Conservation (phyloP, 2,329 filamentous ascomycete genomes). For the Didymella exigua region DNA sequence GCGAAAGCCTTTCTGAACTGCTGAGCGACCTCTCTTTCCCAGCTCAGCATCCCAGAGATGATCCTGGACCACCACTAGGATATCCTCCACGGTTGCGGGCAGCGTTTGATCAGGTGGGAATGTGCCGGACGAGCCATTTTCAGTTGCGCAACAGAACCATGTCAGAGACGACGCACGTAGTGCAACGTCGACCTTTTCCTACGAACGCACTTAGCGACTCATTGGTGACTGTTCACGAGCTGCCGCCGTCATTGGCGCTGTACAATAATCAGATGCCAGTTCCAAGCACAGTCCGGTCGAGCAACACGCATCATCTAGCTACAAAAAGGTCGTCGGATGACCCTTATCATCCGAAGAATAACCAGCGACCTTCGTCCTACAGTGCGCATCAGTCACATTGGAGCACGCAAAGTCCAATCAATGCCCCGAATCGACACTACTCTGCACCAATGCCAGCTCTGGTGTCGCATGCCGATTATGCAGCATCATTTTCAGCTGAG, state of each 20-base stretch:
- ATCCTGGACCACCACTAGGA: slow-evolving; percentile 8
- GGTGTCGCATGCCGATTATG: not conserved
- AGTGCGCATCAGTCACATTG: not conserved
- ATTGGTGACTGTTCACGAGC: not conserved
- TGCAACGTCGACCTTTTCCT: slow-evolving; percentile 9
- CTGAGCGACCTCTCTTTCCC: slow-evolving; percentile 17
- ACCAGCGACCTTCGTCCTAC: not conserved
- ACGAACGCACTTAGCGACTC: slow-evolving; percentile 14
- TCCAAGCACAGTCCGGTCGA: not conserved
- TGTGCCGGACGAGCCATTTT: not conserved
- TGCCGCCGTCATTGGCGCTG: not conserved
- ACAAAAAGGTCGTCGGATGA: not conserved
- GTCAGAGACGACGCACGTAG: not conserved
- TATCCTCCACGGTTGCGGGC: not conserved
- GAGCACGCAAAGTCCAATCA: not conserved
- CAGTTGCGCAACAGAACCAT: not conserved
- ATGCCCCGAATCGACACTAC: not conserved
- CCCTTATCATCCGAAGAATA: not conserved
- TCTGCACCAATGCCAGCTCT: not conserved
- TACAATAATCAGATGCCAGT: not conserved
- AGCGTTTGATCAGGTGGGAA: not conserved
- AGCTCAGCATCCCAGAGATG: slow-evolving; percentile 14
- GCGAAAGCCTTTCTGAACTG: slow-evolving; percentile 12
- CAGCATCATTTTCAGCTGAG: not conserved
- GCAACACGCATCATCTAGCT: not conserved